Percentiles rank a stretch among this genome's conserved stretches.
These are phyloP conservation scores for Syzygium jambos DNA, from an alignment of 345 rosid species.

Conservation along the genomic window DNA sequence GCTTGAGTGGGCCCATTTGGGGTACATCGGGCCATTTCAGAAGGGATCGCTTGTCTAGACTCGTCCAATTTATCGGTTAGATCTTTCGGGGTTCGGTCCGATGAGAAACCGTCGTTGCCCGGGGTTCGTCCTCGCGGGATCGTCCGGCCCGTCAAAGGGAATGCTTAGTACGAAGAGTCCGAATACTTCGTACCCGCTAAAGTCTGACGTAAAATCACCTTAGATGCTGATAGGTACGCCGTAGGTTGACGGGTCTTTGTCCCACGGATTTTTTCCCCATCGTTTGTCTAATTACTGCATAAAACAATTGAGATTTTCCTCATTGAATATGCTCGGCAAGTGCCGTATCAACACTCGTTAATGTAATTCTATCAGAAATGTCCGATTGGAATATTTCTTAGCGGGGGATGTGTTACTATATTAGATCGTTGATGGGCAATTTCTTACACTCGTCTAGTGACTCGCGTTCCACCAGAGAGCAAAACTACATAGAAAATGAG, in stretches of 20 bases:
- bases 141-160: neutral
- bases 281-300: neutral
- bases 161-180: neutral
- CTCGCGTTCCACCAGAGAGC: too few relatives aligned
- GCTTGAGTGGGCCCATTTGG: neutral
- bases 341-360: neutral
- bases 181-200: neutral
- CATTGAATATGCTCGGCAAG: neutral
- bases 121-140: neutral
- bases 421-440: too few relatives aligned
- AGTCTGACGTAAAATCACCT: neutral
- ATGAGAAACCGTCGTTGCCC: neutral
- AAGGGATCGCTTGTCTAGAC: neutral
- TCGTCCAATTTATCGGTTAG: neutral
- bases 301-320: accelerated
- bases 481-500: too few relatives aligned
- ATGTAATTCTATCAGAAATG: too few relatives aligned
- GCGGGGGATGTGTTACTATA: neutral
- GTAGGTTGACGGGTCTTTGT: neutral
- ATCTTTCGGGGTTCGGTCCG: neutral
- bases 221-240: neutral
- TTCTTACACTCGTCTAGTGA: too few relatives aligned
- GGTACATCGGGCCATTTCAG: neutral
- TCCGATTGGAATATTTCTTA: neutral
- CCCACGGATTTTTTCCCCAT: neutral